phyloP scores from a whole-genome alignment of 2,329 filamentous ascomycete species.

The Trichoderma aggressivum region DNA sequence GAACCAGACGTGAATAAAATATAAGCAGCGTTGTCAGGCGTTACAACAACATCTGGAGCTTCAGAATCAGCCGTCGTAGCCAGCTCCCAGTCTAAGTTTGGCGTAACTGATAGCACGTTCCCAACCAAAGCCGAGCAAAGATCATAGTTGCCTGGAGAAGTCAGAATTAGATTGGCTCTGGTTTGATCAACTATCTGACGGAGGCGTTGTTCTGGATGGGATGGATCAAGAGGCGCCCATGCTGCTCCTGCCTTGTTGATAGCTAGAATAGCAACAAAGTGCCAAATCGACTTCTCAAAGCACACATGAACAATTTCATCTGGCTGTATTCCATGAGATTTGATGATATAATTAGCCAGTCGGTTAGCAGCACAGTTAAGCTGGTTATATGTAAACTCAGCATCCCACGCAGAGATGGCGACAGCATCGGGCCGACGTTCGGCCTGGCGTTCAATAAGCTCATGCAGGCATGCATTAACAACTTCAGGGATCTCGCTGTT shows the following conservation, averaged over 20 bases:
- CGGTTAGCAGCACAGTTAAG: constrained; percentile 3
- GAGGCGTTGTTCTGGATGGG: constrained; percentile 17
- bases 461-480: constrained; percentile 28
- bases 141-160: constrained; percentile 13
- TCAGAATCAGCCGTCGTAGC: not conserved
- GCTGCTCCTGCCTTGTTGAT: constrained; percentile 22
- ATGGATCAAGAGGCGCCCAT: constrained; percentile 21
- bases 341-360: constrained; percentile 5
- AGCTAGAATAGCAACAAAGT: constrained; percentile 5
- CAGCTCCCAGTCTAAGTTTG: not conserved
- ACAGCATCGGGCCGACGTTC: not conserved
- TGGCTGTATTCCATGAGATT: not conserved
- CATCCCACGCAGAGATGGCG: constrained; percentile 18
- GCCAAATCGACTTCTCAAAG: constrained; percentile 12
- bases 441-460: constrained; percentile 14
- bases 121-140: constrained; percentile 22
- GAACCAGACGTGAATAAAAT: constrained; percentile 13
- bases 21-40: not conserved
- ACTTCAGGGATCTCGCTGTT: not conserved
- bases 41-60: not conserved
- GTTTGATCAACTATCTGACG: constrained; percentile 14
- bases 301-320: constrained; percentile 4
- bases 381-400: constrained; percentile 2
- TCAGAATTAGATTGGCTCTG: not conserved
- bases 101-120: constrained; percentile 14